Evolutionary conservation across 179 eudicot species (phyloP).

Genomic region (Sideroxylon spinosum): DNA sequence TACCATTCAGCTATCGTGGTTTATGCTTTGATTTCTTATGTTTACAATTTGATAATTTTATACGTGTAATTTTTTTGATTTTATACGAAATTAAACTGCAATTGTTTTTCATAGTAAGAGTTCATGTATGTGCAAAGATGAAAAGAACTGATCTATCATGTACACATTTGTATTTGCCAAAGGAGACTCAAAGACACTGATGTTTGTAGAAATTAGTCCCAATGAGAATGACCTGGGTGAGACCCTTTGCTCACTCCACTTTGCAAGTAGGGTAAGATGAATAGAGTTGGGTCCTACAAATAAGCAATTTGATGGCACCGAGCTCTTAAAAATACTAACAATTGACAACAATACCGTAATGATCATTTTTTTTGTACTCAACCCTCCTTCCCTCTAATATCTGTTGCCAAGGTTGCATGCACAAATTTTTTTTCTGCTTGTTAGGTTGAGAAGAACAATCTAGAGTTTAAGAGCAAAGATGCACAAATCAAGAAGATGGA

Average conservation of each 20-base stretch:
- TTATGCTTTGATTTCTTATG: not conserved
- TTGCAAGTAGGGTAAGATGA: slow-evolving; percentile 92
- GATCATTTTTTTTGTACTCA: not conserved
- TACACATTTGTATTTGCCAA: slow-evolving; percentile 35
- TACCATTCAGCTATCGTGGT: slow-evolving; percentile 65
- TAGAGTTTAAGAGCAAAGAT: slow-evolving; percentile 73
- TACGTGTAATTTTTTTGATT: not conserved
- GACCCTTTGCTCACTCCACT: slow-evolving; percentile 88
- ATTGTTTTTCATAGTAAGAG: not conserved
- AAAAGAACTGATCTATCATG: not conserved
- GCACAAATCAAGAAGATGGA: slow-evolving; percentile 79
- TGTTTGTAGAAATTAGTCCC: slow-evolving; percentile 96
- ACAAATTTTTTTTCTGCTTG: slow-evolving; percentile 9
- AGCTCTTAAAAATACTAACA: slow-evolving; percentile 73
- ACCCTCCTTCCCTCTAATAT: not conserved
- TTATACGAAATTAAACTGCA: not conserved
- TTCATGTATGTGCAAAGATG: not conserved
- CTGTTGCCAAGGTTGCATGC: not conserved
- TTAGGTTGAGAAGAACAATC: slow-evolving; percentile 76
- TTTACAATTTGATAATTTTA: not conserved
- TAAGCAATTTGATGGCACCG: slow-evolving; percentile 78
- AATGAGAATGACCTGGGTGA: slow-evolving; percentile 80
- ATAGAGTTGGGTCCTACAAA: slow-evolving; percentile 96
- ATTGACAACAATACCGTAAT: slow-evolving; percentile 39
- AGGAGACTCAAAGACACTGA: slow-evolving; percentile 90